Evolutionary conservation across 2,329 filamentous ascomycete genomes (phyloP).

Genomic region (Epichloe bromicola): DNA sequence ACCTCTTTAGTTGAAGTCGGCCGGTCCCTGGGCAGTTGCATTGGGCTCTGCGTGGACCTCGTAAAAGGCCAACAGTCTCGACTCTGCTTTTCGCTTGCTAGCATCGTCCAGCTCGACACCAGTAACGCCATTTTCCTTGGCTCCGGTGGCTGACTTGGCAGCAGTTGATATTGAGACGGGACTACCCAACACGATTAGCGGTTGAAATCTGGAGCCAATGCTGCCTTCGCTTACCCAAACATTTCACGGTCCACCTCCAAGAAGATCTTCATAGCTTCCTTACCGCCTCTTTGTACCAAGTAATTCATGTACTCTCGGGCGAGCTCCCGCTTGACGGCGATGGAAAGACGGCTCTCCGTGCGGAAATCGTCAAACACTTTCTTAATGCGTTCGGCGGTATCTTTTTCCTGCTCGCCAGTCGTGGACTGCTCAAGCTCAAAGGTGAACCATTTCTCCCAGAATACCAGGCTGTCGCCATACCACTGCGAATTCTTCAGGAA

Average conservation of each 20-base stretch:
- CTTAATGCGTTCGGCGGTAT: constrained; percentile 63
- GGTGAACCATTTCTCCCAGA: constrained; percentile 80
- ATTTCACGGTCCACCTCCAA: constrained; percentile 72
- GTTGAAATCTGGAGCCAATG: background rate
- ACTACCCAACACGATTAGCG: constrained; percentile 8
- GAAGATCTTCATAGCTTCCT: constrained; percentile 77
- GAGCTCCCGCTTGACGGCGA: constrained; percentile 58
- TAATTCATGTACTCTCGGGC: constrained; percentile 71
- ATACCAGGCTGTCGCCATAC: constrained; percentile 73
- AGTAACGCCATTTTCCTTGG: constrained; percentile 33
- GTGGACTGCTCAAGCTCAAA: constrained; percentile 82
- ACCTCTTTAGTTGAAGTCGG: constrained; percentile 34
- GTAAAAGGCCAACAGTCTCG: constrained; percentile 38
- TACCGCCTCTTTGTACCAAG: constrained; percentile 68
- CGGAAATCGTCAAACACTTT: constrained; percentile 66
- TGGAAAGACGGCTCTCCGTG: constrained; percentile 56
- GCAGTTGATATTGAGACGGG: constrained; percentile 12
- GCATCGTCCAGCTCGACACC: constrained; percentile 36
- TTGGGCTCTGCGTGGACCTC: constrained; percentile 36
- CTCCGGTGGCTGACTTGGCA: constrained; percentile 7
- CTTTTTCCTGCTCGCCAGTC: constrained; percentile 46
- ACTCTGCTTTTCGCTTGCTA: constrained; percentile 37
- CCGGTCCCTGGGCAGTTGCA: constrained; percentile 33
- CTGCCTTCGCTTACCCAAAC: constrained; percentile 51
- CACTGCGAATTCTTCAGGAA: constrained; percentile 73